Conservation (phyloP, 768 basidiomycete species). For the Tephrocybe sp. region DNA sequence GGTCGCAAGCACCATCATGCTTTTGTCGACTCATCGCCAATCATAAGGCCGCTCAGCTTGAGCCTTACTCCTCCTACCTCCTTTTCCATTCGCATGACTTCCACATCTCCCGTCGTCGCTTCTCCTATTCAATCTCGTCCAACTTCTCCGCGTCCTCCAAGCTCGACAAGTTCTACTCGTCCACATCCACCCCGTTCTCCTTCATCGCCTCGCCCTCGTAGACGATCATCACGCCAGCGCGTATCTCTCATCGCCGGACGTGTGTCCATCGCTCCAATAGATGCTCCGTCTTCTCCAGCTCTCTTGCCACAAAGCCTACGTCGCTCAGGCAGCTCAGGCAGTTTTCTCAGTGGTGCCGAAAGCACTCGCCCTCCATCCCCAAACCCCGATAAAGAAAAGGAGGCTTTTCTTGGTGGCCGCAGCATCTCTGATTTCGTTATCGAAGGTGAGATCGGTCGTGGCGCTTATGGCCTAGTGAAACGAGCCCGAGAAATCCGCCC, state of each 20-base stretch:
- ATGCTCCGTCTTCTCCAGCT: constrained; percentile 67
- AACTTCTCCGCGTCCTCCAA: constrained; percentile 28
- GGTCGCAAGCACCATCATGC: constrained; percentile 37
- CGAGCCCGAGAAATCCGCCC: constrained; percentile 75
- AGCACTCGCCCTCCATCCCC: constrained; percentile 71
- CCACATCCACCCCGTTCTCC: constrained; percentile 45
- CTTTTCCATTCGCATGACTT: constrained; percentile 27
- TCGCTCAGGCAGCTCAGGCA: constrained; percentile 64
- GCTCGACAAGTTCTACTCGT: constrained; percentile 25
- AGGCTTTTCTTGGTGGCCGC: constrained; percentile 57
- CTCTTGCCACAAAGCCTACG: constrained; percentile 61
- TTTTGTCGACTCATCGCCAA: constrained; percentile 33
- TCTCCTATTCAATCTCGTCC: constrained; percentile 35
- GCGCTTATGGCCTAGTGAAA: constrained; percentile 95
- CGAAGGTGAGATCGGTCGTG: constrained; percentile 86
- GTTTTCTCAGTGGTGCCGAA: constrained; percentile 56
- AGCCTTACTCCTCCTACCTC: constrained; percentile 21
- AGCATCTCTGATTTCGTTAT: constrained; percentile 87
- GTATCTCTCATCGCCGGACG: constrained; percentile 84
- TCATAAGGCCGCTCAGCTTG: constrained; percentile 18
- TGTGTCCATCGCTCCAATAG: constrained; percentile 74
- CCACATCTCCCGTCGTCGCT: constrained; percentile 28
- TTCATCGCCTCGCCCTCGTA: constrained; percentile 62
- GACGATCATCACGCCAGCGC: constrained; percentile 81
- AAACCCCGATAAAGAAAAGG: constrained; percentile 38